These are phyloP conservation scores for Sphenostylis stenocarpa DNA, from an alignment of 306 rosid genomes.

Conservation along the genomic window DNA sequence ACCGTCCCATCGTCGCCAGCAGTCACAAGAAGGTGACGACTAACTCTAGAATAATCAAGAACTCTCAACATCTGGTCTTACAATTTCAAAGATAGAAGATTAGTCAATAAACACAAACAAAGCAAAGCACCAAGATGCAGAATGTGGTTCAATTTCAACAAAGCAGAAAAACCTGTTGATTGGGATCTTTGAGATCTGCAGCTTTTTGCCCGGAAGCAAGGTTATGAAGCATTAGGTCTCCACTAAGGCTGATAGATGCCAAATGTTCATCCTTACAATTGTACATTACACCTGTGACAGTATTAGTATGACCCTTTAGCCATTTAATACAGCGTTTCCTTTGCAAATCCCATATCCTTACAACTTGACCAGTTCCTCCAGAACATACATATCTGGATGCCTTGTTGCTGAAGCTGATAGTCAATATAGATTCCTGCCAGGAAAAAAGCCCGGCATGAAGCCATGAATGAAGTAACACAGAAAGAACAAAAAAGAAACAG, in stretches of 20 bases:
- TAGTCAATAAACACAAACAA: slow-evolving; percentile 47
- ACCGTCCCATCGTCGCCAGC: slow-evolving; percentile 98
- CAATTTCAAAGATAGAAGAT: slow-evolving; percentile 58
- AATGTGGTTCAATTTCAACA: slow-evolving; percentile 38
- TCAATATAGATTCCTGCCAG: slow-evolving; percentile 73
- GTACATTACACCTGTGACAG: slow-evolving; percentile 87
- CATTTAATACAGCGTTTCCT: slow-evolving; percentile 92
- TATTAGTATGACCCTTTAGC: slow-evolving; percentile 85
- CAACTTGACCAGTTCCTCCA: slow-evolving; percentile 95
- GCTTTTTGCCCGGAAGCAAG: slow-evolving; percentile 96
- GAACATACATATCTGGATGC: slow-evolving; percentile 93
- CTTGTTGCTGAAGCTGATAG: slow-evolving; percentile 93
- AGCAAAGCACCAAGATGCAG: slow-evolving; percentile 25
- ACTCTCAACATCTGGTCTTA: slow-evolving; percentile 98
- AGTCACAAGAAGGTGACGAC: slow-evolving; percentile 90
- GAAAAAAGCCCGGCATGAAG: neutral
- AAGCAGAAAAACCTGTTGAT: slow-evolving; percentile 73
- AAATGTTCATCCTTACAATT: slow-evolving; percentile 97
- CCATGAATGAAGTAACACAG: neutral
- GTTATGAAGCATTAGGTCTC: slow-evolving; percentile 95
- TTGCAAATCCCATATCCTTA: slow-evolving; percentile 98
- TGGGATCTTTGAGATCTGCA: slow-evolving; percentile 93
- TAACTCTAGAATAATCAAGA: slow-evolving; percentile 92
- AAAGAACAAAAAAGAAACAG: neutral
- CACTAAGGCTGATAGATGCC: slow-evolving; percentile 93